A percentile compares a stretch with the other conserved stretches of the same genome.
These are phyloP conservation scores for Medicago ruthenica DNA, from an alignment of 306 rosid genomes.

Conservation along the genomic window DNA sequence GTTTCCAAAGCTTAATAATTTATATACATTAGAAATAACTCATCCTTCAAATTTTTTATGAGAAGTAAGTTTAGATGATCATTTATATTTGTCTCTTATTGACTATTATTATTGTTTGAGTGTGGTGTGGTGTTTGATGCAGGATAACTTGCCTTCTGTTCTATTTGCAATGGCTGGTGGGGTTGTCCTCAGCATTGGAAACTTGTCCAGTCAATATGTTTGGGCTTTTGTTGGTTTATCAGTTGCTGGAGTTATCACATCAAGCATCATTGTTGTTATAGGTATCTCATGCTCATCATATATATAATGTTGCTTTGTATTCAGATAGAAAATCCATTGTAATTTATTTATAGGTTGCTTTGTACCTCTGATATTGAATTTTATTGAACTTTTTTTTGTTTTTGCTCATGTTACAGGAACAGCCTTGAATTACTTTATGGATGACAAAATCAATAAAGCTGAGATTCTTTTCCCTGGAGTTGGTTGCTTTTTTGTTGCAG, in stretches of 20 bases:
- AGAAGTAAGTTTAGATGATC: no score
- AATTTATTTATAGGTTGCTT: no score
- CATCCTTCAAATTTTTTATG: no score
- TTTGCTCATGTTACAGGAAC: conserved; percentile 64
- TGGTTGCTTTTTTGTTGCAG: conserved; percentile 87
- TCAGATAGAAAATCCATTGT: no score
- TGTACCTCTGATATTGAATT: neutral
- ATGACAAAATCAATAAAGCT: conserved; percentile 78
- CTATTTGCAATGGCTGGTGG: conserved; percentile 92
- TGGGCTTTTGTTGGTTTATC: conserved; percentile 93
- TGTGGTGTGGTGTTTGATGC: conserved; percentile 39
- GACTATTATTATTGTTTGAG: neutral
- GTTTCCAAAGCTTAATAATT: no score
- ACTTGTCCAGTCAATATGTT: conserved; percentile 82
- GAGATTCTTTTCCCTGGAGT: conserved; percentile 92
- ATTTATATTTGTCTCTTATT: no score
- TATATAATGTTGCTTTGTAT: neutral
- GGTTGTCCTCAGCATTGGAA: conserved; percentile 80
- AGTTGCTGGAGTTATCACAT: conserved; percentile 79
- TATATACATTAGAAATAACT: no score
- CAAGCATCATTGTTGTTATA: conserved; percentile 86
- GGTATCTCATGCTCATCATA: conserved; percentile 53
- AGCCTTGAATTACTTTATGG: conserved; percentile 84
- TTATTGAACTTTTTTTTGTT: conserved; percentile 2
- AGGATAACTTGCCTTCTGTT: conserved; percentile 87